phyloP scores from a whole-genome alignment of 1,284 basidiomycete species.

The Cutaneotrichosporon spelunceum region DNA sequence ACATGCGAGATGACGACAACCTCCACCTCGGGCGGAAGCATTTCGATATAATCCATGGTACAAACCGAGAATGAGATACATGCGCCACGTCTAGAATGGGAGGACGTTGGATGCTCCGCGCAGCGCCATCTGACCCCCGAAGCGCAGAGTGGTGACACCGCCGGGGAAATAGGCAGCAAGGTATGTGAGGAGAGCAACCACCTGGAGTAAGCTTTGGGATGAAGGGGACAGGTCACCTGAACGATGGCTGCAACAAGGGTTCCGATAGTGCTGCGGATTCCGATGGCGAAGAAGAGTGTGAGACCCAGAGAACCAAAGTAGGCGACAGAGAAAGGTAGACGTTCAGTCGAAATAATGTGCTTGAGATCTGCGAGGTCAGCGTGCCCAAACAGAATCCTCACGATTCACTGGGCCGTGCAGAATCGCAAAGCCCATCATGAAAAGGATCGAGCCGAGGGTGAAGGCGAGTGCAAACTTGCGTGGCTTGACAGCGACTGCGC shows the following conservation, averaged over 20 bases:
- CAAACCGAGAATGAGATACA: slow-evolving; percentile 9
- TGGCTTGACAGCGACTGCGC: slow-evolving; percentile 67
- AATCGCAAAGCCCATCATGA: slow-evolving; percentile 57
- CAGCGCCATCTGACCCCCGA: slow-evolving; percentile 75
- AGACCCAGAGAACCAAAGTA: slow-evolving; percentile 77
- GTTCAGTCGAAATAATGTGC: slow-evolving; percentile 77
- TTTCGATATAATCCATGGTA: background rate
- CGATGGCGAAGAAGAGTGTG: slow-evolving; percentile 84
- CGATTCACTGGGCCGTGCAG: slow-evolving; percentile 50
- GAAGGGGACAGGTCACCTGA: slow-evolving; percentile 55
- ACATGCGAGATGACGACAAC: background rate
- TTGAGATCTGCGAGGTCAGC: slow-evolving; percentile 62
- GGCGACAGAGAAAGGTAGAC: slow-evolving; percentile 79
- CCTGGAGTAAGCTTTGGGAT: slow-evolving; percentile 50
- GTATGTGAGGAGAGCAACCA: slow-evolving; percentile 77
- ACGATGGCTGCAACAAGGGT: slow-evolving; percentile 75
- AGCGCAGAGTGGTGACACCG: slow-evolving; percentile 65
- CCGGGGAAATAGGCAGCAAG: slow-evolving; percentile 89
- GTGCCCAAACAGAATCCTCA: slow-evolving; percentile 17
- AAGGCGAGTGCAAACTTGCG: slow-evolving; percentile 86
- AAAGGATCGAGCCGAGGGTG: slow-evolving; percentile 55
- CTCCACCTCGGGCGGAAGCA: slow-evolving; percentile 12
- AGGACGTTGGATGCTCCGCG: slow-evolving; percentile 74
- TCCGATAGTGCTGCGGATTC: slow-evolving; percentile 73
- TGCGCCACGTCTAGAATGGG: slow-evolving; percentile 57